Conservation (phyloP, 306 rosid species). For the apple (Malus domestica) region DNA sequence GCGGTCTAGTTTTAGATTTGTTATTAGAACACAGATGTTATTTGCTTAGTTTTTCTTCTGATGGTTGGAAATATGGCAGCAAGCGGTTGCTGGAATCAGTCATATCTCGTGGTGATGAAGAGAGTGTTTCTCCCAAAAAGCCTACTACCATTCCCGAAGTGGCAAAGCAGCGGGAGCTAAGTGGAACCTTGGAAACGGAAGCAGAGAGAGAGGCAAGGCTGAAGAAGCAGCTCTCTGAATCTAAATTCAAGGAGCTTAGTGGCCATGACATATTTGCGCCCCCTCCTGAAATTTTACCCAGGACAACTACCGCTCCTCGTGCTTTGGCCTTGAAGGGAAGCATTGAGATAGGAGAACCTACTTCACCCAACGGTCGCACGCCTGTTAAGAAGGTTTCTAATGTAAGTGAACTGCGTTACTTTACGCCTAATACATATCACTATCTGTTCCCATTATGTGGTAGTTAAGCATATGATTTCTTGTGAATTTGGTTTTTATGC, state of each 20-base stretch:
- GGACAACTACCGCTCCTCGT: slow-evolving; percentile 62
- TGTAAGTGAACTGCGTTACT: slow-evolving; percentile 20
- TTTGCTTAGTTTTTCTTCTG: slow-evolving; percentile 12
- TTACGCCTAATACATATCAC: background rate
- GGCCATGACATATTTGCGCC: slow-evolving; percentile 97
- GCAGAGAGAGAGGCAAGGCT: slow-evolving; percentile 55
- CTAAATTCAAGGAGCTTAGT: slow-evolving; percentile 87
- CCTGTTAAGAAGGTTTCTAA: slow-evolving; percentile 31
- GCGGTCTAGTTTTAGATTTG: background rate
- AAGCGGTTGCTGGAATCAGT: slow-evolving; percentile 79
- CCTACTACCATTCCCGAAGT: slow-evolving; percentile 74
- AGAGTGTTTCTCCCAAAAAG: slow-evolving; percentile 64
- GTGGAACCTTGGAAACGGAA: slow-evolving; percentile 86
- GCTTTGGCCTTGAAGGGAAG: slow-evolving; percentile 72
- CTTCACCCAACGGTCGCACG: slow-evolving; percentile 37
- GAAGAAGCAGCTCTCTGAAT: slow-evolving; percentile 84
- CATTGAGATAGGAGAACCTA: slow-evolving; percentile 65
- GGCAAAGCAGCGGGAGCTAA: slow-evolving; percentile 96
- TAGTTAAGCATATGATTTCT: background rate
- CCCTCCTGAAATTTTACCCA: slow-evolving; percentile 90
- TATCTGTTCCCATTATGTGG: background rate
- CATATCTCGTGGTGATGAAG: slow-evolving; percentile 90
- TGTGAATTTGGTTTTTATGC: slow-evolving; percentile 13
- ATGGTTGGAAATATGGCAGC: slow-evolving; percentile 44
- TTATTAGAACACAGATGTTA: background rate